Evolutionary conservation across 495 filamentous ascomycete species (phyloP).

Genomic region (Aspergillus sclerotiicarbonarius): DNA sequence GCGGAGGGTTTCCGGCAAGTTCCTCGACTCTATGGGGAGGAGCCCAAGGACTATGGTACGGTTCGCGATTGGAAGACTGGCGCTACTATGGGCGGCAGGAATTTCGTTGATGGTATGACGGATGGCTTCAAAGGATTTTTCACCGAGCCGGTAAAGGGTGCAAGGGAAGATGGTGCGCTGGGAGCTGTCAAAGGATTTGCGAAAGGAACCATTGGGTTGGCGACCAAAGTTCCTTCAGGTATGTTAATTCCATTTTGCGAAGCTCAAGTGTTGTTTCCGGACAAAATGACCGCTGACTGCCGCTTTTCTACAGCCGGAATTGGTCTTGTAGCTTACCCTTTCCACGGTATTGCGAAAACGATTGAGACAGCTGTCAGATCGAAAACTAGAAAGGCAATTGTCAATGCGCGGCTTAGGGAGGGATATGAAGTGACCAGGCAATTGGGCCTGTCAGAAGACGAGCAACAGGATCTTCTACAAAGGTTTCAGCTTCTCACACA

Average conservation of each 20-base stretch:
- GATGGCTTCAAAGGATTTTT: conserved; percentile 73
- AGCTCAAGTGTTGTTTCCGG: neutral
- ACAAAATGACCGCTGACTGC: neutral
- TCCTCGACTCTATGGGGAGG: conserved; percentile 72
- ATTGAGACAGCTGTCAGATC: conserved; percentile 21
- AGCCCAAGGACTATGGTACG: conserved; percentile 34
- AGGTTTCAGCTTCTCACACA: neutral
- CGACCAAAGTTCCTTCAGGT: conserved; percentile 57
- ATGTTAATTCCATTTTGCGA: conserved; percentile 3
- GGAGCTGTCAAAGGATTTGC: conserved; percentile 67
- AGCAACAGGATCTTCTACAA: neutral
- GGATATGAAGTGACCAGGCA: conserved; percentile 5
- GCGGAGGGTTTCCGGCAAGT: conserved; percentile 84
- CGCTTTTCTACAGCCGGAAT: conserved; percentile 20
- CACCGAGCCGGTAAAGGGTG: conserved; percentile 62
- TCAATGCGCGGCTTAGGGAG: conserved; percentile 17
- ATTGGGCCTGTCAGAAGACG: neutral
- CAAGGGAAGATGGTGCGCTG: conserved; percentile 53
- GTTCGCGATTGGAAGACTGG: conserved; percentile 41
- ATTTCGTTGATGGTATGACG: conserved; percentile 67
- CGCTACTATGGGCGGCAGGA: conserved; percentile 39
- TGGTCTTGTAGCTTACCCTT: conserved; percentile 27
- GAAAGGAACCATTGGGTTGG: conserved; percentile 71
- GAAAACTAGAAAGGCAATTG: conserved; percentile 24
- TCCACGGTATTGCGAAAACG: conserved; percentile 26